phyloP scores from a whole-genome alignment of 495 filamentous ascomycete species.

The Tuber microsphaerosporum region DNA sequence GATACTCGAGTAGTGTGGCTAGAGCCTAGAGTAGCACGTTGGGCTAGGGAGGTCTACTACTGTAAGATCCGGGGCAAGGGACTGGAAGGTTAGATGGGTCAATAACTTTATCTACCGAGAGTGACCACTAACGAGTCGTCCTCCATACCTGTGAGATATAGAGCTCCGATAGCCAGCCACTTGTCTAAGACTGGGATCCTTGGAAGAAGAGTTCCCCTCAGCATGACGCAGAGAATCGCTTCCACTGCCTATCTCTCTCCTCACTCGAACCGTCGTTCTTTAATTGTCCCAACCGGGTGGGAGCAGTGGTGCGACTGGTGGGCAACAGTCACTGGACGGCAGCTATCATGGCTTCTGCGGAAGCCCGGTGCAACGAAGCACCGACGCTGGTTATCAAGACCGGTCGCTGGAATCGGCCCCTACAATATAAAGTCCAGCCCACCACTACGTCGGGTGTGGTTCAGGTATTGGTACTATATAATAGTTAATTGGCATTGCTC shows the following conservation, averaged over 20 bases:
- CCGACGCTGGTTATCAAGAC: neutral
- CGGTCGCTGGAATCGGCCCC: neutral
- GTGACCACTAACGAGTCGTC: neutral
- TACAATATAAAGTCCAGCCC: neutral
- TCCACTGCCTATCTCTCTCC: neutral
- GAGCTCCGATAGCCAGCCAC: neutral
- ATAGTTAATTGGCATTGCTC: neutral
- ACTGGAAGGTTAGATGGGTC: neutral
- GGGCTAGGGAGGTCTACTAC: neutral
- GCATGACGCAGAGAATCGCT: neutral
- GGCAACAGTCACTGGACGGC: neutral
- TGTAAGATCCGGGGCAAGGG: neutral
- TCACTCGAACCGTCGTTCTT: neutral
- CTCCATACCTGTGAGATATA: neutral
- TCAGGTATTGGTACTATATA: neutral
- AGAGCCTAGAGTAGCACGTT: neutral
- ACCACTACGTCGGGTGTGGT: neutral
- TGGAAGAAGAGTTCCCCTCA: neutral
- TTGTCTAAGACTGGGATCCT: neutral
- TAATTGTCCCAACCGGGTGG: neutral
- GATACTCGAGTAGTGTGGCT: neutral
- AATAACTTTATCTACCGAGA: neutral
- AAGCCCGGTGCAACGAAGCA: constrained; percentile 1
- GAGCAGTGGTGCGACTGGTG: neutral
- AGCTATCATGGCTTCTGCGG: neutral